Conservation (phyloP, 176 grass and related monocot genomes). For the Avena insularis region DNA sequence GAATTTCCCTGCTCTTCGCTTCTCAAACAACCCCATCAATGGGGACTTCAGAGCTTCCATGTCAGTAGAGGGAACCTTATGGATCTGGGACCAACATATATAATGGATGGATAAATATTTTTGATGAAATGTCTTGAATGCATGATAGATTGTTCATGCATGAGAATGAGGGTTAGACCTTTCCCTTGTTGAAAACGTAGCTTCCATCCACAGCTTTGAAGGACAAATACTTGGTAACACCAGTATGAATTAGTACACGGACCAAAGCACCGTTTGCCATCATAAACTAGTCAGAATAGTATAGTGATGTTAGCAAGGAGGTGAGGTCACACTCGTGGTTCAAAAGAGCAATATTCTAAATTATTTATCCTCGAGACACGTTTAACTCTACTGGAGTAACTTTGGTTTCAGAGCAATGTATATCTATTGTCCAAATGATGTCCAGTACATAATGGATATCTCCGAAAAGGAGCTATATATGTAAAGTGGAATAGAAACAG, state of each 20-base stretch:
- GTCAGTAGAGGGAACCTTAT: conserved; percentile 93
- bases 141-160: neutral
- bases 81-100: conserved; percentile 53
- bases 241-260: conserved; percentile 84
- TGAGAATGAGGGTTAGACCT: conserved; percentile 47
- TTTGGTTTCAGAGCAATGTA: neutral
- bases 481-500: neutral
- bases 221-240: conserved; percentile 82
- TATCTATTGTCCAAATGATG: conserved; percentile 4
- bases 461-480: neutral
- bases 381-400: neutral
- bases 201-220: conserved; percentile 95
- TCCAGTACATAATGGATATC: neutral
- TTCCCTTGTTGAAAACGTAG: conserved; percentile 93
- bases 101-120: neutral
- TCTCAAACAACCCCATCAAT: conserved; percentile 98
- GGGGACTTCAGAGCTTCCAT: conserved; percentile 95
- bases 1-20: conserved; percentile 84
- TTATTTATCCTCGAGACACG: neutral
- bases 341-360: neutral
- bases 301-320: conserved; percentile 11
- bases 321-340: neutral
- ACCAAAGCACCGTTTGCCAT: conserved; percentile 95
- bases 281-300: conserved; percentile 69
- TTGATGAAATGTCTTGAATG: neutral